Conservation (phyloP, 805 yeast species). For the Millerozyma miso region DNA sequence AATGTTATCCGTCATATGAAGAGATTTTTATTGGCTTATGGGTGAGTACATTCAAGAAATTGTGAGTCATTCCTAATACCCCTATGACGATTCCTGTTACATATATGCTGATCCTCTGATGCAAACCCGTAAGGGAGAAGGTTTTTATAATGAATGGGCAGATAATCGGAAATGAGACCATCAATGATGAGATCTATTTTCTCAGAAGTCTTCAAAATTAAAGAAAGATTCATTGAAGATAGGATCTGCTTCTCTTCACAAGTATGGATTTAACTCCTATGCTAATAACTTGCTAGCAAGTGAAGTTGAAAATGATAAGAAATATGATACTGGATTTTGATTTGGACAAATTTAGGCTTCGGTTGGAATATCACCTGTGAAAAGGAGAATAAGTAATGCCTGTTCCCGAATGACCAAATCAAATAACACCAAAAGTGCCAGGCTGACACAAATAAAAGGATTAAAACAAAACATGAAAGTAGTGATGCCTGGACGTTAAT, state of each 20-base stretch:
- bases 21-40: conserved; percentile 39
- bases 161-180: conserved; percentile 23
- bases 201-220: conserved; percentile 15
- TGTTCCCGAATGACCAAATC: conserved; percentile 10
- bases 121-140: conserved; percentile 45
- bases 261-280: conserved; percentile 48
- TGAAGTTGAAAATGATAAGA: conserved; percentile 19
- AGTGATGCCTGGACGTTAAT: conserved; percentile 7
- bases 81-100: conserved; percentile 4
- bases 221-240: conserved; percentile 42
- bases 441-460: conserved; percentile 23
- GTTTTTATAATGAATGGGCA: conserved; percentile 63
- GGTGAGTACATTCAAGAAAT: conserved; percentile 34
- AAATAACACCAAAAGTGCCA: conserved; percentile 11
- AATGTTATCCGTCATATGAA: conserved; percentile 27
- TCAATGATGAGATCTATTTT: conserved; percentile 4
- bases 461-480: conserved; percentile 3
- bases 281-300: conserved; percentile 13
- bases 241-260: conserved; percentile 58
- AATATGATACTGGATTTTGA: conserved; percentile 47
- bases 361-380: conserved; percentile 29
- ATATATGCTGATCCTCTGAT: conserved; percentile 19
- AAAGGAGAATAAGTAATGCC: conserved; percentile 13
- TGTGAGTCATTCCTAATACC: conserved; percentile 17
- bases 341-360: conserved; percentile 48